A percentile compares a stretch with the other conserved stretches of the same genome.
These are phyloP conservation scores for Escovopsis weberi DNA, from an alignment of 2,329 filamentous ascomycete species.

Conservation along the genomic window DNA sequence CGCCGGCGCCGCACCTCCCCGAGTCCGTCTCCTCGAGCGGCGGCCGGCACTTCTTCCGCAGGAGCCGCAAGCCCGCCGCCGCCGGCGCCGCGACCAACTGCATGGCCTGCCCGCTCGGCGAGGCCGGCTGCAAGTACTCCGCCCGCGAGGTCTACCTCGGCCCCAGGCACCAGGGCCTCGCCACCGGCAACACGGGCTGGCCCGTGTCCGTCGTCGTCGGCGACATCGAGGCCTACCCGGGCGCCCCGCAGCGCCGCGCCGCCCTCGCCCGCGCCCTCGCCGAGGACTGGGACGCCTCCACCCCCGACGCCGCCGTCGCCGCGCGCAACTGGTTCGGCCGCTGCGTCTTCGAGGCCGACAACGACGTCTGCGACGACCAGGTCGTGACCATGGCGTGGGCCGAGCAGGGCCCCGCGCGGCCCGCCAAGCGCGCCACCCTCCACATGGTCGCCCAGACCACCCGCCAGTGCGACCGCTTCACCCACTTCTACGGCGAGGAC, in stretches of 20 bases:
- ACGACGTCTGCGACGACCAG: constrained; percentile 89
- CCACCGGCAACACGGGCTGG: constrained; percentile 57
- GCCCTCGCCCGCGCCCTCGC: constrained; percentile 29
- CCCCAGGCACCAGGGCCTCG: constrained; percentile 42
- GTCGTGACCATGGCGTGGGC: constrained; percentile 80
- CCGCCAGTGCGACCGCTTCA: constrained; percentile 73
- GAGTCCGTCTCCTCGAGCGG: constrained; percentile 63
- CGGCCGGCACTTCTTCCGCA: constrained; percentile 63
- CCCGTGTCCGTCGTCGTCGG: constrained; percentile 81
- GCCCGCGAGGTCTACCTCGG: constrained; percentile 72
- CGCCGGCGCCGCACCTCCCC: constrained; percentile 51
- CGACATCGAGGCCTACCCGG: constrained; percentile 69
- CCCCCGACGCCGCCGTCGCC: constrained; percentile 31
- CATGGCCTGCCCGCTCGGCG: constrained; percentile 52
- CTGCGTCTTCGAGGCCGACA: constrained; percentile 90
- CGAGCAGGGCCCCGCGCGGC: constrained; percentile 35
- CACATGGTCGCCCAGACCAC: constrained; percentile 91
- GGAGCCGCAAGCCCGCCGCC: constrained; percentile 55
- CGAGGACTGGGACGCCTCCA: constrained; percentile 38
- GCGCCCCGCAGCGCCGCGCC: constrained; percentile 22
- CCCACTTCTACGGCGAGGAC: constrained; percentile 69
- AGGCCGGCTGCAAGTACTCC: constrained; percentile 68
- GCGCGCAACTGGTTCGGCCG: constrained; percentile 68
- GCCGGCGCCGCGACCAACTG: constrained; percentile 79
- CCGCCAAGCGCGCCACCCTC: constrained; percentile 73